A percentile compares a stretch with the other conserved stretches of the same genome.
phyloP scores from a whole-genome alignment of 2,329 filamentous ascomycete genomes.

The Talaromyces atroroseus region DNA sequence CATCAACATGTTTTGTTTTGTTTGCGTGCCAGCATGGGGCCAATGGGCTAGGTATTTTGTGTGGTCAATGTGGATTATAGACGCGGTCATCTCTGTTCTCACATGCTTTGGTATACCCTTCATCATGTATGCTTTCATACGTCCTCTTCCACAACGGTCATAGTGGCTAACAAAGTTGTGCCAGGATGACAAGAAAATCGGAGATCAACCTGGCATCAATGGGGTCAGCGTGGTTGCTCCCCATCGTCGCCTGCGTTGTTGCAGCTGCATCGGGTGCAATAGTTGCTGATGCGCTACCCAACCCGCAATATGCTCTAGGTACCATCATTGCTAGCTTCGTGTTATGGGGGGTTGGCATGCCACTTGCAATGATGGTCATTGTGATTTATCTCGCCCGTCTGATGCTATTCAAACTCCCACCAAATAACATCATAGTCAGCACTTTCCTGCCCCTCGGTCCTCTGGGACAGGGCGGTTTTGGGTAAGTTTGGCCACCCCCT shows the following conservation, averaged over 20 bases:
- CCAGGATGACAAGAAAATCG: slow-evolving; percentile 7
- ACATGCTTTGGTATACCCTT: slow-evolving; percentile 54
- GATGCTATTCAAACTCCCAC: slow-evolving; percentile 62
- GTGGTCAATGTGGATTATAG: slow-evolving; percentile 57
- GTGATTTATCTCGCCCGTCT: slow-evolving; percentile 66
- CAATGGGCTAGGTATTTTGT: slow-evolving; percentile 50
- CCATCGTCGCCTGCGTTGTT: slow-evolving; percentile 63
- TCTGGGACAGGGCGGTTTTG: slow-evolving; percentile 61
- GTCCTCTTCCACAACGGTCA: no score
- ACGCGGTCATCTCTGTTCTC: slow-evolving; percentile 48
- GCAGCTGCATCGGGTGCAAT: slow-evolving; percentile 60
- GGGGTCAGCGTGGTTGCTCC: slow-evolving; percentile 62
- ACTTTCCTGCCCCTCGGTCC: slow-evolving; percentile 65
- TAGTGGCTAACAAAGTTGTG: slow-evolving; percentile 12
- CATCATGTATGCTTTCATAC: slow-evolving; percentile 41
- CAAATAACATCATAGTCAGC: slow-evolving; percentile 62
- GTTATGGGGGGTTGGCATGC: slow-evolving; percentile 63
- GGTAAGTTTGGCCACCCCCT: slow-evolving; percentile 21
- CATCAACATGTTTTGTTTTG: slow-evolving; percentile 58
- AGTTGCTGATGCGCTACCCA: slow-evolving; percentile 54
- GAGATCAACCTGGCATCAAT: slow-evolving; percentile 52
- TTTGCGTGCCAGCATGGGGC: slow-evolving; percentile 59
- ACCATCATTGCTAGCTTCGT: slow-evolving; percentile 63
- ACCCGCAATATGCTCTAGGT: slow-evolving; percentile 52
- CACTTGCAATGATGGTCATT: slow-evolving; percentile 58